Conservation (phyloP, 257 asterid species). For the Ilex aquifolium region DNA sequence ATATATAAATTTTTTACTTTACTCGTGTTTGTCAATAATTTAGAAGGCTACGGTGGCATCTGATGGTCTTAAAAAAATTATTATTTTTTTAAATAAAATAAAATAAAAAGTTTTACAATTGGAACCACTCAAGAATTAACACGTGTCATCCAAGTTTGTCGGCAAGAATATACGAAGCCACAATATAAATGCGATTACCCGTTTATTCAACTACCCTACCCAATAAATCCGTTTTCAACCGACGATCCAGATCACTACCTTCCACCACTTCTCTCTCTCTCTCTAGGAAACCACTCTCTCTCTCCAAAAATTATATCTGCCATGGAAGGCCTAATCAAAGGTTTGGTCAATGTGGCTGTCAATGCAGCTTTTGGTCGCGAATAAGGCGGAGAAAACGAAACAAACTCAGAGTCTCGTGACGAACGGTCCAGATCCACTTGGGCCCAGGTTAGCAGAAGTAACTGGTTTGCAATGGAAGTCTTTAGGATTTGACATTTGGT, state of each 20-base stretch:
- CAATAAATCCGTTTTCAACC: too few species aligned
- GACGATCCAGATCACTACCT: background rate
- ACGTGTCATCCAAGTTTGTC: too few species aligned
- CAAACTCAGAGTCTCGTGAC: slow-evolving; percentile 21
- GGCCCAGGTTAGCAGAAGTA: slow-evolving; percentile 56
- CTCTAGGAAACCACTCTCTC: background rate
- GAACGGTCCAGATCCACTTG: slow-evolving; percentile 73
- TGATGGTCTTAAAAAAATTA: too few species aligned
- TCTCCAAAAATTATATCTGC: background rate
- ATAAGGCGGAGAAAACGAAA: slow-evolving; percentile 10
- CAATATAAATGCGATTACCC: too few species aligned
- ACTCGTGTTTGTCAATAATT: too few species aligned
- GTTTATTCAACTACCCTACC: slow-evolving; percentile 5
- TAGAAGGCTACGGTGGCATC: too few species aligned
- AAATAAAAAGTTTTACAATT: too few species aligned
- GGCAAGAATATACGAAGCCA: too few species aligned
- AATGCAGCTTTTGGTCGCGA: slow-evolving; percentile 46
- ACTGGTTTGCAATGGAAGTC: background rate
- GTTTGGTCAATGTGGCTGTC: slow-evolving; percentile 42
- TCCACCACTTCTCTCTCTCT: background rate
- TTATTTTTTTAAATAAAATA: too few species aligned
- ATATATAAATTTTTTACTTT: too few species aligned
- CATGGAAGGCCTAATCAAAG: slow-evolving; percentile 75
- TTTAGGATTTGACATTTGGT: background rate
- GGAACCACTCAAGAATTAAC: too few species aligned